A percentile compares a stretch with the other conserved stretches of the same genome.
phyloP scores from a whole-genome alignment of 768 basidiomycete genomes.

The Trametes elegans region DNA sequence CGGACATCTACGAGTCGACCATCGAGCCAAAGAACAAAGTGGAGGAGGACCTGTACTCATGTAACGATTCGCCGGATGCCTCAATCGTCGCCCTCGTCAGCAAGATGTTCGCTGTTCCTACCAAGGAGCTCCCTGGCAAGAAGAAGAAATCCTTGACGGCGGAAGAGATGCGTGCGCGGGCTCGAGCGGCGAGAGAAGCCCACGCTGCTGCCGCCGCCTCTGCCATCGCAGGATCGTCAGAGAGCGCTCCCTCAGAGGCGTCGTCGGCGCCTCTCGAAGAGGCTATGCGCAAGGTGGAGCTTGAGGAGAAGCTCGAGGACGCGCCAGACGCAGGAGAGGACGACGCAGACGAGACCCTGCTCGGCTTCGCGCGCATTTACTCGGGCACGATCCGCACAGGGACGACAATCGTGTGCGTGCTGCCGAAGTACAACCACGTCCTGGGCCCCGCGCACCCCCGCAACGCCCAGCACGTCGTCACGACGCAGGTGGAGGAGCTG shows the following conservation, averaged over 20 bases:
- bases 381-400: slow-evolving; percentile 78
- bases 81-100: slow-evolving; percentile 85
- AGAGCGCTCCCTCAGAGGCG: slow-evolving; percentile 3
- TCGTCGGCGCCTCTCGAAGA: slow-evolving; percentile 17
- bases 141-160: slow-evolving; percentile 74
- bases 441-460: slow-evolving; percentile 61
- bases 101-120: slow-evolving; percentile 96
- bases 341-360: slow-evolving; percentile 61
- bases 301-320: slow-evolving; percentile 17
- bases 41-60: slow-evolving; percentile 80
- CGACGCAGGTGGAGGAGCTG: slow-evolving; percentile 66
- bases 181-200: slow-evolving; percentile 51
- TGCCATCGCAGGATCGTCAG: no score
- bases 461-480: slow-evolving; percentile 64
- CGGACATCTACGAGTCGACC: slow-evolving; percentile 61
- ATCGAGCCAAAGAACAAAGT: slow-evolving; percentile 70
- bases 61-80: slow-evolving; percentile 55
- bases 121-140: slow-evolving; percentile 80
- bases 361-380: slow-evolving; percentile 94
- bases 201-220: slow-evolving; percentile 19
- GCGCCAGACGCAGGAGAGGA: slow-evolving; percentile 27
- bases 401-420: slow-evolving; percentile 62
- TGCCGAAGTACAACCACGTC: slow-evolving; percentile 81
- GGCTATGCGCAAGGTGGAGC: slow-evolving; percentile 22
- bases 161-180: slow-evolving; percentile 76